Base-by-base conservation (phyloP, 257 asterid species). In the Parsonsia alboflavescens region DNA sequence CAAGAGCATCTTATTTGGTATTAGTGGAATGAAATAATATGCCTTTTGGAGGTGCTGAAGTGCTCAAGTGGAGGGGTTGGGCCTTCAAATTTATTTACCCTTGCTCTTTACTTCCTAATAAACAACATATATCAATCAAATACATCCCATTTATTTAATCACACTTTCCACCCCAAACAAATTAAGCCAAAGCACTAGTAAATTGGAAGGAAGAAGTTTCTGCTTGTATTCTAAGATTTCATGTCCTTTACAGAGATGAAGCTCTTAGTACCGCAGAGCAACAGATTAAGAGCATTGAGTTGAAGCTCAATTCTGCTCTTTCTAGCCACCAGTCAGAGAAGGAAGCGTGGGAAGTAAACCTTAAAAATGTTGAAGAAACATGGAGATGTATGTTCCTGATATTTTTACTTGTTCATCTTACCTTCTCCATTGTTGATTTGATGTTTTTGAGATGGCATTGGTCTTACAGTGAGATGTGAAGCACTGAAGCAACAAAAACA, bases 331-430 rank as follows among this genome's bases (percentile, higher is more conserved):
- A 88, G 77, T 86, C 89, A 44, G 97, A 88, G 82, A 95, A 89
- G 86, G 94, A 88, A 83, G 66, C 85, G 78, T 90, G 98, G 99
- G 96, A 90, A 61, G 78, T 74, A 74, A 88, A 84, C 90, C 94
- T 89, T 79, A 88, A 82, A 85, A 88, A 88, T 77, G 87, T 90
- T 79, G 99, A 95, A 91, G 97, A 89, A 82, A 88, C 98, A 49
- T 95, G 99, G 97, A 84, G 89, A 89, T 83, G 99, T 95, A 93
- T 50, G 73, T 67, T 22, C 44, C 22, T 39, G n/a, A 49, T 49
- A 65, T 68, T 33, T 11, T 46, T 70, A 21, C 52, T 57, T 71
- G 4, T 56, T 65, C 17, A 72, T 58, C 15, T 78, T 36, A 48
- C 59, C 70, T 39, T 77, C 72, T 65, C 76, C 76, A 63, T 75